Base-by-base conservation (phyloP, 2,329 filamentous ascomycete genomes). In the Xylariaceae sp. region DNA sequence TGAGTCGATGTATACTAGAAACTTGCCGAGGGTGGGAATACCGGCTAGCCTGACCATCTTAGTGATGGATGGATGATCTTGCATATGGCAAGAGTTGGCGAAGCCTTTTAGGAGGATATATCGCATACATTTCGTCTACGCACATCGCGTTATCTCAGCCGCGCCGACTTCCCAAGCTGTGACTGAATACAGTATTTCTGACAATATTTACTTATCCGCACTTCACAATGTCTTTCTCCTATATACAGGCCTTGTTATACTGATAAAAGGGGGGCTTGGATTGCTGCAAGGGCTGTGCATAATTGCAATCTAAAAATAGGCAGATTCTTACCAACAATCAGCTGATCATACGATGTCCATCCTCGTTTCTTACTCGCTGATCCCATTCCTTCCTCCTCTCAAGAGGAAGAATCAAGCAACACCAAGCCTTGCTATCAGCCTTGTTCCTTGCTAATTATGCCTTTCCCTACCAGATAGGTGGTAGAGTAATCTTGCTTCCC, bases 321-420 rank as follows among this genome's bases (percentile, higher is more conserved):
- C 13, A n/a, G 9, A 7, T 29, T 20, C 15, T 18, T n/a, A n/a
- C n/a, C n/a, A n/a, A n/a, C n/a, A n/a, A 35, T 54, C 45, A 54
- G 51, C 51, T 54, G 40, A 50, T 29, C 33, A 37, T 24, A 42
- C 37, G n/a, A n/a, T n/a, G n/a, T n/a, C n/a, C n/a, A n/a, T n/a
- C n/a, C n/a, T n/a, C n/a, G n/a, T n/a, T n/a, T n/a, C n/a, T n/a
- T 37, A 16, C 15, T 29, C 9, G 16, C 3, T 47, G 24, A 47
- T n/a, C 44, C 39, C 33, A 47, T 24, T 33, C 44, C 15, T 27
- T 33, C 30, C 16, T 32, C 18, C 26, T 23, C n/a, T n/a, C n/a
- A n/a, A n/a, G n/a, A n/a, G n/a, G n/a, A n/a, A n/a, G n/a, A n/a
- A n/a, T n/a, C n/a, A n/a, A n/a, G n/a, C n/a, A n/a, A n/a, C n/a